Evolutionary conservation across 2,329 filamentous ascomycete genomes (phyloP).

Genomic region (Botrytis deweyae): DNA sequence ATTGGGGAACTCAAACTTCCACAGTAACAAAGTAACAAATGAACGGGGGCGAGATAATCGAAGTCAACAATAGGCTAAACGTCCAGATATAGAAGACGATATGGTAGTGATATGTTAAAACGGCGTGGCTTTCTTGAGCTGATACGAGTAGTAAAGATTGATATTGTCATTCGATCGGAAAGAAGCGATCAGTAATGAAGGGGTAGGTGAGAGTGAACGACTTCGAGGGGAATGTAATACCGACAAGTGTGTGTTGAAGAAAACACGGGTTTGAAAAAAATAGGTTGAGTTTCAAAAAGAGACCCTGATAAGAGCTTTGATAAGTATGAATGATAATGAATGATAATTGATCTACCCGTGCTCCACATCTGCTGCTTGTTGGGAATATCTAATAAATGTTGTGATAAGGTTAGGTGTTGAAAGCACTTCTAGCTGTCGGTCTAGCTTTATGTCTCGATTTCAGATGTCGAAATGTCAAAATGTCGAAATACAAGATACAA

Average conservation of each 20-base stretch:
- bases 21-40: not conserved
- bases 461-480: not conserved
- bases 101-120: not conserved
- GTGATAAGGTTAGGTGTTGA: not conserved
- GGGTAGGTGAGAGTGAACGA: not conserved
- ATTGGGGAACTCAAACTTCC: not conserved
- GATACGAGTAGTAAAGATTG: not conserved
- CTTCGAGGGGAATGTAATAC: not conserved
- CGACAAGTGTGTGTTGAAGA: not conserved
- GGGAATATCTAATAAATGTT: not conserved
- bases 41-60: not conserved
- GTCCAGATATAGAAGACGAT: not conserved
- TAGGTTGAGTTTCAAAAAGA: too few relatives aligned
- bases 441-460: not conserved
- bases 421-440: not conserved
- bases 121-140: not conserved
- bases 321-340: not conserved
- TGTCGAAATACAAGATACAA: not conserved
- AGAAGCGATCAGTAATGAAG: not conserved
- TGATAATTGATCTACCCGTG: not conserved
- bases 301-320: conserved; percentile 4
- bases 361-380: conserved; percentile 1
- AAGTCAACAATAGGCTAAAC: not conserved
- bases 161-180: not conserved
- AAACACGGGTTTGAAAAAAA: not conserved